These are phyloP conservation scores for Rhexocercosporidium sp. DNA, from an alignment of 2,329 filamentous ascomycete genomes.

Conservation along the genomic window DNA sequence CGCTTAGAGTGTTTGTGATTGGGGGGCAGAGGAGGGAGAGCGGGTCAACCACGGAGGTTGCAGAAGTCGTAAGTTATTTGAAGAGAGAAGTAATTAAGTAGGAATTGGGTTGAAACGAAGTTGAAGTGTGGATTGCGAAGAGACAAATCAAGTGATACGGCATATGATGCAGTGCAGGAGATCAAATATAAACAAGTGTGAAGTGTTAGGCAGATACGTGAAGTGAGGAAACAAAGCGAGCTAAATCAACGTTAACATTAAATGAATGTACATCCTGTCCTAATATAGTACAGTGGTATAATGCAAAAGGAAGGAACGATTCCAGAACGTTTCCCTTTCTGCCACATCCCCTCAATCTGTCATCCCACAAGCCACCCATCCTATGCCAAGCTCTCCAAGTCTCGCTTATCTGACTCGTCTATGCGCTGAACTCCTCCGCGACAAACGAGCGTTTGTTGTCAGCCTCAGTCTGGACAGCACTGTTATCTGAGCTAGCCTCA, in stretches of 20 bases:
- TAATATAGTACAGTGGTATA: neutral
- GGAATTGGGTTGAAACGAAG: too few relatives aligned
- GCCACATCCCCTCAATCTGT: neutral
- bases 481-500: slow-evolving; percentile 39
- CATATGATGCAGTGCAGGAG: too few relatives aligned
- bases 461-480: slow-evolving; percentile 27
- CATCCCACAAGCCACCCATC: neutral
- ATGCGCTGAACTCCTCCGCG: slow-evolving; percentile 17
- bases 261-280: neutral
- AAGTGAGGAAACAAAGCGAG: neutral
- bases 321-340: neutral
- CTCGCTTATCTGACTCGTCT: neutral
- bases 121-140: too few relatives aligned
- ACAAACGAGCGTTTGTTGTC: slow-evolving; percentile 12
- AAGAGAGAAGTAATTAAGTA: too few relatives aligned
- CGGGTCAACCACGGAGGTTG: neutral
- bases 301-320: neutral
- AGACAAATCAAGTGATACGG: too few relatives aligned
- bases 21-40: neutral
- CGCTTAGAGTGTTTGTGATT: neutral
- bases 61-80: too few relatives aligned
- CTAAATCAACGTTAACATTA: neutral
- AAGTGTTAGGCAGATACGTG: neutral
- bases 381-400: neutral
- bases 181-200: too few relatives aligned